These are phyloP conservation scores for Antitrichia curtipendula DNA, from an alignment of 225 moss, liverwort and hornwort species.

Conservation along the genomic window DNA sequence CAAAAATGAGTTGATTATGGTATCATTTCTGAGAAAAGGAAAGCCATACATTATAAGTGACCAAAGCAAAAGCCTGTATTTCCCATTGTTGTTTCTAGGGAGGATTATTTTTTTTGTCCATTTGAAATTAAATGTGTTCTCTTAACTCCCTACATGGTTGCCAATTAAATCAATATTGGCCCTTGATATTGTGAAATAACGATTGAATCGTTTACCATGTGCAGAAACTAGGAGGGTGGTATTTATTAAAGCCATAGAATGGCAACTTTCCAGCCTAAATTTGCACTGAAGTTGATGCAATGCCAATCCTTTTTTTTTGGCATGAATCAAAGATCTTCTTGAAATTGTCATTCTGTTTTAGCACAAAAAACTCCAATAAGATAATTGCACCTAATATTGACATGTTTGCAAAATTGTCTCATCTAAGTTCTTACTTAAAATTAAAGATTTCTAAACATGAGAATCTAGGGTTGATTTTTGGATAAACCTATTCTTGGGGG, in stretches of 20 bases:
- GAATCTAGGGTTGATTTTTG: not conserved
- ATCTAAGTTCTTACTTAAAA: not conserved
- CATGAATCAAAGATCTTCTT: not conserved
- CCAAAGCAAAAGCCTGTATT: not conserved
- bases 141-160: rapidly evolving
- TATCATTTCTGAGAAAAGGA: not conserved
- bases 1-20: not conserved
- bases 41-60: not conserved
- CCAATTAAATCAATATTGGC: rapidly evolving
- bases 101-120: not conserved
- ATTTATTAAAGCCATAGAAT: not conserved
- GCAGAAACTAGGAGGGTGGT: not conserved
- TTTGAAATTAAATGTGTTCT: not conserved
- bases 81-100: not conserved
- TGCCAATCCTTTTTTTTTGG: rapidly evolving
- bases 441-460: not conserved
- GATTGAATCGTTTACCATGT: rapidly evolving
- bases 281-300: rapidly evolving
- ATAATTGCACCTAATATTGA: not conserved
- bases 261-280: not conserved
- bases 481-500: rapidly evolving
- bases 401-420: not conserved
- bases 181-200: not conserved
- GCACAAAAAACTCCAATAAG: not conserved
- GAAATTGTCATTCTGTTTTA: rapidly evolving